Evolutionary conservation across 768 basidiomycete species (phyloP), one percentile per base, ranked within the genome.

Genomic region (Cyclocybe aegerita): DNA sequence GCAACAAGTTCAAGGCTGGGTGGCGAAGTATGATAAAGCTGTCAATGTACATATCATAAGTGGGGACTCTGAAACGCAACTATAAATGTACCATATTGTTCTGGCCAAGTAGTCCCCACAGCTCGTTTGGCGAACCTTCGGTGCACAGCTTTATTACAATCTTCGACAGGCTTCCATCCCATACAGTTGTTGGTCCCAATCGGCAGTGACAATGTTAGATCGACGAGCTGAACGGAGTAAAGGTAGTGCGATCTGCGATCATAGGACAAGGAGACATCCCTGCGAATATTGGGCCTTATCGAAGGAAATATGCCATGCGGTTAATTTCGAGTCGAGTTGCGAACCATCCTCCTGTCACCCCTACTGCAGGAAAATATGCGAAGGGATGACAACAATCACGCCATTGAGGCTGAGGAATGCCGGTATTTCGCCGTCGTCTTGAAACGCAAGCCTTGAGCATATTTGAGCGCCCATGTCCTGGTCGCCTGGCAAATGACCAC

Each of bases 41-140:
- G 40, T 6, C 14, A 47, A 49, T 55, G 57, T 55, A 51, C 53
- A 32, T 33, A 42, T 35, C 43, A 51, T 56, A 57, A 54, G 59
- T 49, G 50, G 42, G 47, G 15, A 39, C 48, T 46, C 55, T 60
- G 59, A 60, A 60, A 60, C 59, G 37, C 59, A 41, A 47, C 37
- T 40, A 16, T 37, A 46, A 39, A 23, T 41, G 29, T 34, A 48
- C 52, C 52, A 53, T 35, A 35, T 46, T 40, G 37, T 53, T 47
- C 59, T 50, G 11, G 16, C 40, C 55, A 48, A 48, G 30, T 42
- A 23, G 23, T 23, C 43, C 15, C 30, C 39, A 14, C 51, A 53
- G 51, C 50, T 40, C 50, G 48, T 57, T 50, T 55, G 48, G 46
- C 47, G 57, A 40, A 48, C 31, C 30, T 23, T 16, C 34, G 39